Conservation (phyloP, 2,329 filamentous ascomycete genomes). For the Cladosporium colombiae region DNA sequence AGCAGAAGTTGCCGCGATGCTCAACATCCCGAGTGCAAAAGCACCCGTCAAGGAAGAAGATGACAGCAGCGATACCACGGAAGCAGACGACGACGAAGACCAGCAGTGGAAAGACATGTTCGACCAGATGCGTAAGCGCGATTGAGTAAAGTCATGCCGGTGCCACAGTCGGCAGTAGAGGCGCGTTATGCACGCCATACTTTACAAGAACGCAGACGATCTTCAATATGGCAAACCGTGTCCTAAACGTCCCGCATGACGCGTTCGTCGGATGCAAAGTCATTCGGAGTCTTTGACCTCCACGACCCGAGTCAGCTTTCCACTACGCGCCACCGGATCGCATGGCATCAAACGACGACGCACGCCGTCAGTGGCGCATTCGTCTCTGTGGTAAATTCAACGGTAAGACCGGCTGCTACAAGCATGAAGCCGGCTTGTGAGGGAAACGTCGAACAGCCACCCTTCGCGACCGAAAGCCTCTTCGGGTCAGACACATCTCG, state of each 20-base stretch:
- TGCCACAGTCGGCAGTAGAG: background rate
- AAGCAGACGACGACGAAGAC: conserved; percentile 16
- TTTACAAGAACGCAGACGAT: background rate
- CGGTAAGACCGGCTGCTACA: background rate
- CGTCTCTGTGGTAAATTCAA: background rate
- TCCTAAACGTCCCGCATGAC: background rate
- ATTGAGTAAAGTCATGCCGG: background rate
- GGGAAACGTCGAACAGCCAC: background rate
- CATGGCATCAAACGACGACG: background rate
- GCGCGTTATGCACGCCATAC: background rate
- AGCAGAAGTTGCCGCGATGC: conserved; percentile 7
- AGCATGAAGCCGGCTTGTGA: background rate
- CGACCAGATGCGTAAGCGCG: conserved; percentile 17
- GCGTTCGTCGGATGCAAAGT: background rate
- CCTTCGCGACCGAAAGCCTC: background rate
- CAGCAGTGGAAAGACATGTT: conserved; percentile 23
- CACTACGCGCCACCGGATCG: background rate
- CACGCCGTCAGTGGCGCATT: background rate
- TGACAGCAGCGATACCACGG: background rate
- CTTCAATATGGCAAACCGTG: background rate
- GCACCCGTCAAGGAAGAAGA: background rate
- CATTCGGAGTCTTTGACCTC: background rate
- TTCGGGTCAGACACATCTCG: background rate
- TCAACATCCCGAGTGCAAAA: conserved; percentile 4
- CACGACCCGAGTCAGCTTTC: background rate